These are phyloP conservation scores for Metschnikowia noctiluminum DNA, from an alignment of 805 yeast genomes.

Conservation along the genomic window DNA sequence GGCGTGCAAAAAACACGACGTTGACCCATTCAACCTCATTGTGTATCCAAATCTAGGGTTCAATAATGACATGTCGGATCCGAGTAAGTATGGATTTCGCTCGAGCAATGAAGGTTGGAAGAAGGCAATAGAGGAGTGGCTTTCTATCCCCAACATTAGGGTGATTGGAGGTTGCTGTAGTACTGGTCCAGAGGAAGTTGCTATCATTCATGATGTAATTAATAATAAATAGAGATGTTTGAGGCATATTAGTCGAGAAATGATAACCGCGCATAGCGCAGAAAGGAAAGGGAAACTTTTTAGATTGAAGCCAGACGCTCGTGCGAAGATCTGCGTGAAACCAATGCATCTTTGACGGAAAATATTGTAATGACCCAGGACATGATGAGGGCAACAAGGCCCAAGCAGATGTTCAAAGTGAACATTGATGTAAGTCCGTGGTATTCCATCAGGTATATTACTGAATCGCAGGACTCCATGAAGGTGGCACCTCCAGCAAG, in stretches of 20 bases:
- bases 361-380: conserved; percentile 79
- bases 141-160: conserved; percentile 37
- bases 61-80: conserved; percentile 47
- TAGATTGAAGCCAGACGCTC: neutral
- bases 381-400: conserved; percentile 75
- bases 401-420: conserved; percentile 82
- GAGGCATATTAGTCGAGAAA: conserved; percentile 2
- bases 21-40: conserved; percentile 38
- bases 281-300: neutral
- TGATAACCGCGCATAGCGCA: neutral
- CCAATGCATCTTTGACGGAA: conserved; percentile 48
- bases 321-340: conserved; percentile 1
- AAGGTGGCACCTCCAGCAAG: conserved; percentile 88
- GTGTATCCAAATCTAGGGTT: conserved; percentile 81
- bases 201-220: conserved; percentile 10
- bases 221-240: conserved; percentile 1
- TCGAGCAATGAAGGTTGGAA: conserved; percentile 32
- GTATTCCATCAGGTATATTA: conserved; percentile 75
- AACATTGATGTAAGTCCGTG: conserved; percentile 87
- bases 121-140: conserved; percentile 39
- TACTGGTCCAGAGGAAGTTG: conserved; percentile 51
- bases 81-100: conserved; percentile 23
- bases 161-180: conserved; percentile 75
- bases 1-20: conserved; percentile 9
- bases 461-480: conserved; percentile 88